Evolutionary conservation across 75 land plant genomes (phyloP).

Genomic region (Isoetes taiwanensis): DNA sequence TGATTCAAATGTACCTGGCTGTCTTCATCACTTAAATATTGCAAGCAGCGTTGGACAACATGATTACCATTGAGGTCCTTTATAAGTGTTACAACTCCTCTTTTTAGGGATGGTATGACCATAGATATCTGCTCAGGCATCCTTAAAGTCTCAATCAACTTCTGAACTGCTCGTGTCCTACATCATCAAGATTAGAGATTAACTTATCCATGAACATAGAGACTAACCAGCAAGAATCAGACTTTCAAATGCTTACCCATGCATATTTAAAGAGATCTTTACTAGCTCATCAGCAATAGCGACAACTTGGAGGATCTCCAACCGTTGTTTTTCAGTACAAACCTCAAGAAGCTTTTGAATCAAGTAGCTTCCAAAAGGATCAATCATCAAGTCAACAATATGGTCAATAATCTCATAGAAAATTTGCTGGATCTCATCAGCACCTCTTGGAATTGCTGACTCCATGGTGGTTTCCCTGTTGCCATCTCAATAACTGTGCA

Average conservation of each 20-base stretch:
- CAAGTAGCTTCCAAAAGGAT: slow-evolving; percentile 79
- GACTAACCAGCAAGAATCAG: no score
- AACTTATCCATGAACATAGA: background rate
- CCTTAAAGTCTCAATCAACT: slow-evolving; percentile 54
- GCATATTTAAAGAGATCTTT: slow-evolving; percentile 40
- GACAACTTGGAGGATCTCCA: slow-evolving; percentile 39
- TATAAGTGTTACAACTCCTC: background rate
- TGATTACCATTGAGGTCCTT: background rate
- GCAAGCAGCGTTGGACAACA: background rate
- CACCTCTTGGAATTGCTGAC: no score
- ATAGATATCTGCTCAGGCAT: slow-evolving; percentile 36
- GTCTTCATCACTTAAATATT: background rate
- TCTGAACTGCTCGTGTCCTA: slow-evolving; percentile 75
- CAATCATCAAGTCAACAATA: slow-evolving; percentile 60
- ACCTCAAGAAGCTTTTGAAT: slow-evolving; percentile 71
- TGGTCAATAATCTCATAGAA: slow-evolving; percentile 56
- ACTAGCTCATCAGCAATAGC: slow-evolving; percentile 35
- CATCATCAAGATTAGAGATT: no score
- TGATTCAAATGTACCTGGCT: no score
- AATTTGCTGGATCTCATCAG: slow-evolving; percentile 51
- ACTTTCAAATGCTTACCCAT: no score
- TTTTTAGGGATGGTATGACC: background rate
- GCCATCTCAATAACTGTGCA: slow-evolving; percentile 6
- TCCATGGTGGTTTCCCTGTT: slow-evolving; percentile 2
- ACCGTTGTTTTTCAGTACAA: slow-evolving; percentile 49